Percentiles rank a stretch among this genome's conserved stretches.
These are phyloP conservation scores for Ceratocystis alfenasii DNA, from an alignment of 2,329 filamentous ascomycete genomes.

Conservation along the genomic window DNA sequence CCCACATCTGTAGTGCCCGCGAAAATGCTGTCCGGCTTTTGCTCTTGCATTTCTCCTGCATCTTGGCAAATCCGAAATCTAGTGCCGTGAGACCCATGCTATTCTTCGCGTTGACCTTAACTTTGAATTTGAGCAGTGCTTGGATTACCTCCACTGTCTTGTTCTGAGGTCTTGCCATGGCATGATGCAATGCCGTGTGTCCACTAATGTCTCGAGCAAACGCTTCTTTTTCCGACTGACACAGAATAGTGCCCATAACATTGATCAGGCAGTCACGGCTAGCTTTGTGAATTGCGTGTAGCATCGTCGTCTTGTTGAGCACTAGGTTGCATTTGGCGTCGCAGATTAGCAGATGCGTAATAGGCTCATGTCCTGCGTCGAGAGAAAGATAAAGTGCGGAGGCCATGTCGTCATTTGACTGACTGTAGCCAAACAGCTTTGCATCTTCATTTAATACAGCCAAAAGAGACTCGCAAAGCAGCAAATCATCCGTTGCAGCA, in stretches of 20 bases:
- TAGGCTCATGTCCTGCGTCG: conserved; percentile 11
- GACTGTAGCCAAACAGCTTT: conserved; percentile 7
- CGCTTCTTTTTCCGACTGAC: not conserved
- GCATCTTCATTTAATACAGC: conserved; percentile 13
- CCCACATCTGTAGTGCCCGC: conserved; percentile 2
- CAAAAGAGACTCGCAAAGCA: conserved; percentile 8
- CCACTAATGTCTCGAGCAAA: conserved; percentile 7
- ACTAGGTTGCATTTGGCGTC: not conserved
- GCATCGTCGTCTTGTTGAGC: conserved; percentile 7
- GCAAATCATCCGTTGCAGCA: not conserved
- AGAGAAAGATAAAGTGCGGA: conserved; percentile 18
- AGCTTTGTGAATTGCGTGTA: conserved; percentile 19
- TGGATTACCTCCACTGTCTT: conserved; percentile 4
- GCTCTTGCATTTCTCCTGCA: not conserved
- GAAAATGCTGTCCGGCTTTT: not conserved
- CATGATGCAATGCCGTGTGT: conserved; percentile 16
- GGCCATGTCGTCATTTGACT: not conserved
- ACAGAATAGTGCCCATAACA: not conserved
- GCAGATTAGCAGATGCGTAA: conserved; percentile 9
- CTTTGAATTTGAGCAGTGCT: conserved; percentile 1
- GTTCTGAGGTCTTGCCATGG: conserved; percentile 10
- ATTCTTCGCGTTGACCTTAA: conserved; percentile 5
- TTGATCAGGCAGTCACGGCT: not conserved
- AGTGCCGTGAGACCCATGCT: conserved; percentile 14
- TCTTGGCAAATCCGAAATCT: conserved; percentile 11